Evolutionary conservation across 1,139 yeast species (phyloP).

Genomic region (Zygoascus meyerae): DNA sequence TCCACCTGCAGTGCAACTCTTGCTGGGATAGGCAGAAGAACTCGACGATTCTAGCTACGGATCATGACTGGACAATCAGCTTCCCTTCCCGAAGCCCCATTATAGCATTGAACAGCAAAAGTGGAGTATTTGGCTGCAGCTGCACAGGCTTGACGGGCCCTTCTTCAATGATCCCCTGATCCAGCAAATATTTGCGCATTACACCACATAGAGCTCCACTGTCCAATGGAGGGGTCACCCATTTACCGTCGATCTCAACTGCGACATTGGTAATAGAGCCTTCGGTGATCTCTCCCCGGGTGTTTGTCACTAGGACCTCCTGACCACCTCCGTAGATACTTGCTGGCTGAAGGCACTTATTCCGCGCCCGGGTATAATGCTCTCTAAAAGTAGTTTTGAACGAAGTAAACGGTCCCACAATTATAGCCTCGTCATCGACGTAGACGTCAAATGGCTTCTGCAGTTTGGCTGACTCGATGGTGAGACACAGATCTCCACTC

Average conservation of each 20-base stretch:
- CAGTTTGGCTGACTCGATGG: slow-evolving; percentile 19
- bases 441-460: slow-evolving; percentile 55
- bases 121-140: slow-evolving; percentile 54
- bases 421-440: slow-evolving; percentile 49
- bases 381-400: slow-evolving; percentile 78
- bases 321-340: slow-evolving; percentile 30
- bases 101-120: slow-evolving; percentile 73
- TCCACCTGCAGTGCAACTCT: no score
- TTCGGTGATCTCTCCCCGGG: slow-evolving; percentile 61
- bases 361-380: slow-evolving; percentile 59
- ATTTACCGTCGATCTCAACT: slow-evolving; percentile 45
- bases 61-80: slow-evolving; percentile 13
- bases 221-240: slow-evolving; percentile 75
- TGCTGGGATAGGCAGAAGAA: no score
- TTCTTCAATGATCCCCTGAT: slow-evolving; percentile 52
- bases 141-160: slow-evolving; percentile 42
- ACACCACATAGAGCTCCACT: slow-evolving; percentile 88
- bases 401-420: slow-evolving; percentile 72
- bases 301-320: slow-evolving; percentile 69
- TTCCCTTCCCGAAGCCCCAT: slow-evolving; percentile 70
- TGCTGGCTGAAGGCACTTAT: slow-evolving; percentile 38
- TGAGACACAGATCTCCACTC: slow-evolving; percentile 15
- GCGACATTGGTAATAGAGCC: slow-evolving; percentile 86
- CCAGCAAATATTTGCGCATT: slow-evolving; percentile 58
- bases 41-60: no score